A percentile compares a stretch with the other conserved stretches of the same genome.
These are phyloP conservation scores for Fusarium mundagurra DNA, from an alignment of 2,329 filamentous ascomycete species.

Conservation along the genomic window DNA sequence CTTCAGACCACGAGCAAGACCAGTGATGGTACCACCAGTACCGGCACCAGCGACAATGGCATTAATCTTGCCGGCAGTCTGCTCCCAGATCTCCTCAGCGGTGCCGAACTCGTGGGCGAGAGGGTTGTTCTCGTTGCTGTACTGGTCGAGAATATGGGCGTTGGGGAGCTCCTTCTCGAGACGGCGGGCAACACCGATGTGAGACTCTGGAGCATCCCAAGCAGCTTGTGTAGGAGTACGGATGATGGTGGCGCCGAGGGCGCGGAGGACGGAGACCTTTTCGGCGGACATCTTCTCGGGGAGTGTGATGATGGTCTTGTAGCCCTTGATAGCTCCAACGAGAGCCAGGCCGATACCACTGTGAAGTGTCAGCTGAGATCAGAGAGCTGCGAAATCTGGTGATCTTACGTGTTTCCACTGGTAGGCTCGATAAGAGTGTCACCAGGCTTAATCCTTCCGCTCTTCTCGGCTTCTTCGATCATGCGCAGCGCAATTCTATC, in stretches of 20 bases:
- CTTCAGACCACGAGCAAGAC: slow-evolving; percentile 82
- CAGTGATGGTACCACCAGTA: slow-evolving; percentile 94
- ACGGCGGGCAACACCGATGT: slow-evolving; percentile 92
- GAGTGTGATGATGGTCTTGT: slow-evolving; percentile 98
- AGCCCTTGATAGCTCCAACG: slow-evolving; percentile 94
- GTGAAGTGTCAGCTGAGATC: not conserved
- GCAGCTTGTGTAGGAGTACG: slow-evolving; percentile 95
- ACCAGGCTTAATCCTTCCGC: slow-evolving; percentile 93
- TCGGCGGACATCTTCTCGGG: slow-evolving; percentile 99
- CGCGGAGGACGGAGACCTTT: slow-evolving; percentile 94
- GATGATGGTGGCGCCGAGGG: slow-evolving; percentile 96
- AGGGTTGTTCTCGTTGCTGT: slow-evolving; percentile 91
- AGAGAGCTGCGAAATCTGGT: not conserved
- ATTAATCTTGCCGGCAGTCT: slow-evolving; percentile 84
- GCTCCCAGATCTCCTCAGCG: slow-evolving; percentile 94
- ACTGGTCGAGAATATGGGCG: slow-evolving; percentile 97
- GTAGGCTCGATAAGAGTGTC: slow-evolving; percentile 98
- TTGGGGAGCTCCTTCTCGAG: slow-evolving; percentile 96
- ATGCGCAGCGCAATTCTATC: slow-evolving; percentile 96
- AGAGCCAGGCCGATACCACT: slow-evolving; percentile 91
- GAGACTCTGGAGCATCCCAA: slow-evolving; percentile 92
- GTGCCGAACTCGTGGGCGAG: slow-evolving; percentile 93
- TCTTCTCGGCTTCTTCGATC: slow-evolving; percentile 94
- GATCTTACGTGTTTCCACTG: slow-evolving; percentile 83
- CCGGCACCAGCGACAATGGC: slow-evolving; percentile 92